Conservation (phyloP, 345 rosid species). For the Hypericum androsaemum region DNA sequence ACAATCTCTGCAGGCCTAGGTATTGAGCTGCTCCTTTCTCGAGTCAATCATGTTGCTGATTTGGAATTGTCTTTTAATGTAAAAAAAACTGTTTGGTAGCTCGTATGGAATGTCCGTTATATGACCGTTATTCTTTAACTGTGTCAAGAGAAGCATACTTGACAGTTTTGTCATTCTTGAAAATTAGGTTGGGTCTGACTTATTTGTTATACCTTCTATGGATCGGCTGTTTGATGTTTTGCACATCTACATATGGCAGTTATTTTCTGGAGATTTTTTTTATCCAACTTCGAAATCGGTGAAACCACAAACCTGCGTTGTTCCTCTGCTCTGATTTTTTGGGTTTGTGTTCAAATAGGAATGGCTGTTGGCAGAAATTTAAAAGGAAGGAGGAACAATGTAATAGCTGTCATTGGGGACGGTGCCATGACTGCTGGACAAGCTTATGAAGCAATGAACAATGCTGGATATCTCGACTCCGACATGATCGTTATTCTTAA, state of each 20-base stretch:
- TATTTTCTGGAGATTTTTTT: too few species aligned
- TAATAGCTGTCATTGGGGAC: conserved; percentile 82
- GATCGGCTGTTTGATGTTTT: too few species aligned
- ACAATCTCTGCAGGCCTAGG: conserved; percentile 94
- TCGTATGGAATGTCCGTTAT: too few species aligned
- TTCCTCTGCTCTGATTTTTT: neutral
- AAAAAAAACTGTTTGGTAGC: too few species aligned
- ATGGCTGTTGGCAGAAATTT: conserved; percentile 96
- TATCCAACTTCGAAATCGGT: neutral
- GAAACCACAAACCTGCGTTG: neutral
- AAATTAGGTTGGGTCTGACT: too few species aligned
- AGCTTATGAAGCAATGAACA: conserved; percentile 98
- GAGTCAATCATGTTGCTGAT: too few species aligned
- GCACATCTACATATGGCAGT: too few species aligned
- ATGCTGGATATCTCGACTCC: conserved; percentile 86
- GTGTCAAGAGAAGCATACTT: too few species aligned
- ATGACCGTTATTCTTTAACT: too few species aligned
- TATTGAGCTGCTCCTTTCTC: conserved; percentile 19
- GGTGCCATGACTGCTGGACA: conserved; percentile 99
- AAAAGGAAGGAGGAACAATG: conserved; percentile 61
- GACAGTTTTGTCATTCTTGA: too few species aligned
- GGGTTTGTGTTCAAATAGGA: conserved; percentile 49
- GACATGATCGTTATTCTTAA: conserved; percentile 96
- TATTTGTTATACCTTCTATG: too few species aligned
- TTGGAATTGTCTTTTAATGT: too few species aligned